phyloP scores from a whole-genome alignment of 345 rosid species.

The Rhodomyrtus tomentosa region DNA sequence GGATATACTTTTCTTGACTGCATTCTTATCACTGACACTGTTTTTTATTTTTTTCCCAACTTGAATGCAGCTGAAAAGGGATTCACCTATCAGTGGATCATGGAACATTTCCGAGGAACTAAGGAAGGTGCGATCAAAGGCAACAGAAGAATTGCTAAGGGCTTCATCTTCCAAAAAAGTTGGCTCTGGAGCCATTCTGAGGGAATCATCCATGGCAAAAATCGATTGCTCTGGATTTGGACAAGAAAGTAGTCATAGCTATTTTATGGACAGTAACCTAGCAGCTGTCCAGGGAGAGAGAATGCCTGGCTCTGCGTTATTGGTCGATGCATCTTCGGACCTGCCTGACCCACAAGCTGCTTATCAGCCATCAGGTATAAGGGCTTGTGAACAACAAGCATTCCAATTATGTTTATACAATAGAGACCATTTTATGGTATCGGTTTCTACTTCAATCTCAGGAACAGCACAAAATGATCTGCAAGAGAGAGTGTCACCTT shows the following conservation, averaged over 20 bases:
- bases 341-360: slow-evolving; percentile 14
- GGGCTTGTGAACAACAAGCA: neutral
- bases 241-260: slow-evolving; percentile 15
- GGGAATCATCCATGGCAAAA: slow-evolving; percentile 24
- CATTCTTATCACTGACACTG: neutral
- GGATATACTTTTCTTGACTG: neutral
- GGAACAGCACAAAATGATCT: slow-evolving; percentile 1
- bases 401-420: neutral
- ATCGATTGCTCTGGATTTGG: slow-evolving; percentile 33
- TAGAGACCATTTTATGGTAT: neutral
- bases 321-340: slow-evolving; percentile 21
- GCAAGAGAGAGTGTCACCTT: slow-evolving; percentile 6
- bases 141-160: slow-evolving; percentile 79
- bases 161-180: slow-evolving; percentile 25
- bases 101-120: slow-evolving; percentile 88
- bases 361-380: slow-evolving; percentile 13
- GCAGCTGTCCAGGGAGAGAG: slow-evolving; percentile 16
- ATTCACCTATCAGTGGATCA: slow-evolving; percentile 35
- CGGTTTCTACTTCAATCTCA: slow-evolving; percentile 4
- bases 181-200: slow-evolving; percentile 40
- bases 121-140: slow-evolving; percentile 77
- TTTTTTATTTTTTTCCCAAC: neutral
- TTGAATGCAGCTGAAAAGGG: slow-evolving; percentile 33
- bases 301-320: slow-evolving; percentile 4
- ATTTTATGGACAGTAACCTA: slow-evolving; percentile 6